Conservation (phyloP, 148 eudicot species). For the Rhododendron simsii region DNA sequence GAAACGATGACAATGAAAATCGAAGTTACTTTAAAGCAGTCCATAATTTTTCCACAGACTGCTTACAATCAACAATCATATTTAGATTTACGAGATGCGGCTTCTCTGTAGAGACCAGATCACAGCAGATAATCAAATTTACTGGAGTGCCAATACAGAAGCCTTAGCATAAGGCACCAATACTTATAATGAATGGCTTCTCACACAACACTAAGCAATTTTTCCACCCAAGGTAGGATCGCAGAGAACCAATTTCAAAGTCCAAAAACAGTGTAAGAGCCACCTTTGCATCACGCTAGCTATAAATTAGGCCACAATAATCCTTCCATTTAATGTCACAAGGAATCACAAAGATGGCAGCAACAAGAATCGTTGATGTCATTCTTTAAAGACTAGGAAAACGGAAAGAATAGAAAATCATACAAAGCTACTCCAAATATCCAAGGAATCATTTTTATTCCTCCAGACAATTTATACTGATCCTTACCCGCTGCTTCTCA, state of each 20-base stretch:
- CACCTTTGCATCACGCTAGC: neutral
- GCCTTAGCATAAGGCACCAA: neutral
- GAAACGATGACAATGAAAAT: neutral
- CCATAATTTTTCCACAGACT: neutral
- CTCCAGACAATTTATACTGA: neutral
- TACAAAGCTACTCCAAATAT: neutral
- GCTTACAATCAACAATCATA: neutral
- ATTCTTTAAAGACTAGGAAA: neutral
- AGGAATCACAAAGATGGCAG: neutral
- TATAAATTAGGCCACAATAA: neutral
- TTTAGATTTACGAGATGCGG: neutral
- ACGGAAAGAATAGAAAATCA: too few relatives aligned
- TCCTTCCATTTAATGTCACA: neutral
- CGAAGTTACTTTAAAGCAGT: neutral
- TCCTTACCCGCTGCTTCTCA: neutral
- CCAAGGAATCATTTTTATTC: neutral
- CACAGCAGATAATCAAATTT: neutral
- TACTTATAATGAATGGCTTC: neutral
- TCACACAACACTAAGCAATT: neutral
- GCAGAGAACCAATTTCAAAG: neutral
- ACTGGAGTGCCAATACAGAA: neutral
- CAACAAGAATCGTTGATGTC: neutral
- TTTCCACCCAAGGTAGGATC: neutral
- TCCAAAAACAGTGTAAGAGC: neutral
- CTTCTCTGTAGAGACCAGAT: neutral